Evolutionary conservation across 2,329 filamentous ascomycete genomes (phyloP).

Genomic region (Arthrinium puccinioides): DNA sequence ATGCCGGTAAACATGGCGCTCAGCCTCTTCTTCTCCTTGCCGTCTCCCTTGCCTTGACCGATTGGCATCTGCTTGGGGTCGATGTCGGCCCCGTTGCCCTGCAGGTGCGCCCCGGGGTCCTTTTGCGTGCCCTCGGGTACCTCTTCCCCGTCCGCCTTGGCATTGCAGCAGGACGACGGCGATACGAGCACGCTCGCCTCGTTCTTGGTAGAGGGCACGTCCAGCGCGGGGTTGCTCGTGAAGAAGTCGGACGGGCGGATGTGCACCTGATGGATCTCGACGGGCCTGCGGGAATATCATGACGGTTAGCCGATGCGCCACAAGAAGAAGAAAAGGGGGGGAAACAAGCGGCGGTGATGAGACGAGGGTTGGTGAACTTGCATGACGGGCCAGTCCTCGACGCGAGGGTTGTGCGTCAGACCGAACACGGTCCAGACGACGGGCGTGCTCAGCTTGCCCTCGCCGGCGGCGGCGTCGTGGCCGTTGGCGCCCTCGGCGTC

Average conservation of each 20-base stretch:
- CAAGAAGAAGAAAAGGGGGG: not conserved
- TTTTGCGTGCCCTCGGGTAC: not conserved
- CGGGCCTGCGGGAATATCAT: slow-evolving; percentile 27
- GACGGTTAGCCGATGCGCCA: not conserved
- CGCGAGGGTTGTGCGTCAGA: slow-evolving; percentile 39
- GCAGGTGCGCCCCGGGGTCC: not conserved
- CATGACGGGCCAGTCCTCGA: slow-evolving; percentile 46
- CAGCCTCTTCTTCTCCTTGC: slow-evolving; percentile 1
- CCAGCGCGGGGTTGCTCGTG: slow-evolving; percentile 36
- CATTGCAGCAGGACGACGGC: slow-evolving; percentile 9
- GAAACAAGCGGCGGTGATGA: not conserved
- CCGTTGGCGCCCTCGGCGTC: slow-evolving; percentile 9
- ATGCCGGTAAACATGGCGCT: not conserved
- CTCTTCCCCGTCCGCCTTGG: not conserved
- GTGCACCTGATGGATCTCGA: slow-evolving; percentile 39
- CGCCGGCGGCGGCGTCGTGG: slow-evolving; percentile 7
- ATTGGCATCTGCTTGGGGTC: not conserved
- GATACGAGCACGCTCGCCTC: slow-evolving; percentile 33
- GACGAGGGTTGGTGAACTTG: slow-evolving; percentile 22
- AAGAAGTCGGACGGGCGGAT: slow-evolving; percentile 40
- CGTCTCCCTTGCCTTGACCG: slow-evolving; percentile 3
- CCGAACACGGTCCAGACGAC: slow-evolving; percentile 45
- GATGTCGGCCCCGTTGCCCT: not conserved
- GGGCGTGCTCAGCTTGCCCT: slow-evolving; percentile 38
- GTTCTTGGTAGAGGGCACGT: slow-evolving; percentile 31